Conservation (phyloP, 495 filamentous ascomycete genomes). For the Sporormia fimetaria region DNA sequence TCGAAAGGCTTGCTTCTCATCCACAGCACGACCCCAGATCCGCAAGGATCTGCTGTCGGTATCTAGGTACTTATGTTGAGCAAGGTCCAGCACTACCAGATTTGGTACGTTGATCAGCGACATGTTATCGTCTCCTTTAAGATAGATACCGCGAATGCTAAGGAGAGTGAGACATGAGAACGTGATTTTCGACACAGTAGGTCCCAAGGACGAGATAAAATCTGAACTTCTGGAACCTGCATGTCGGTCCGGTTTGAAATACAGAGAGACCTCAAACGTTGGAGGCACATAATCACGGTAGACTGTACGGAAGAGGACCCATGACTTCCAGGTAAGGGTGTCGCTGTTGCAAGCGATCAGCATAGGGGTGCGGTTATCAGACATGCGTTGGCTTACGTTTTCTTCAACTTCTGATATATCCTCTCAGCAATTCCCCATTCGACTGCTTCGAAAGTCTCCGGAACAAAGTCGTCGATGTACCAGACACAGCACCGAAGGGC, state of each 20-base stretch:
- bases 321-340: conserved; percentile 6
- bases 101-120: too few species aligned
- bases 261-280: conserved; percentile 3
- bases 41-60: too few species aligned
- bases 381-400: conserved; percentile 5
- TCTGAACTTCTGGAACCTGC: background rate
- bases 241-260: background rate
- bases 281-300: conserved; percentile 1
- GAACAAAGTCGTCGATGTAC: conserved; percentile 2
- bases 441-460: conserved; percentile 3
- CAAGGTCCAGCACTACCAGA: background rate
- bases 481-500: conserved; percentile 7
- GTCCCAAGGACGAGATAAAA: background rate
- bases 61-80: background rate
- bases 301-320: conserved; percentile 5
- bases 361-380: background rate
- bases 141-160: background rate
- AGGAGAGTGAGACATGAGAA: background rate
- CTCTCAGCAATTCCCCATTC: conserved; percentile 4
- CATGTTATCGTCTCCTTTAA: too few species aligned
- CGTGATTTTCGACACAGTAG: background rate
- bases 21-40: background rate
- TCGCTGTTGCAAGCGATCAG: background rate
- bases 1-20: background rate
- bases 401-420: conserved; percentile 6